phyloP scores from a whole-genome alignment of 805 yeast genomes.

The Suhomyces emberorum region DNA sequence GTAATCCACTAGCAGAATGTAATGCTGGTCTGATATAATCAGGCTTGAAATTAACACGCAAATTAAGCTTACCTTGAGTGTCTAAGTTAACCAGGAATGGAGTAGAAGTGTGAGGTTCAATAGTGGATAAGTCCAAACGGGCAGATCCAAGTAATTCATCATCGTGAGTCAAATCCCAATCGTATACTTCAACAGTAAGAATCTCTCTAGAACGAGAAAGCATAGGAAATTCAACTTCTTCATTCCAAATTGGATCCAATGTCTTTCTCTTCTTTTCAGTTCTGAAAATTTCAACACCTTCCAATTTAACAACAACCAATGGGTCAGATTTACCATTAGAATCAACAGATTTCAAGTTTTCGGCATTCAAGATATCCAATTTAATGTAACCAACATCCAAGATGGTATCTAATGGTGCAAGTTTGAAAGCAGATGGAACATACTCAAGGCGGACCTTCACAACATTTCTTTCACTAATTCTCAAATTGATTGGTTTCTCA shows the following conservation, averaged over 20 bases:
- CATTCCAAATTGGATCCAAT: conserved; percentile 76
- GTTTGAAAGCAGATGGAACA: conserved; percentile 52
- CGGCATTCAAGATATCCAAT: conserved; percentile 56
- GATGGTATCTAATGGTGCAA: conserved; percentile 59
- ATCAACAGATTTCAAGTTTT: conserved; percentile 56
- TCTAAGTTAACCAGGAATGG: conserved; percentile 49
- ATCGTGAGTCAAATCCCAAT: conserved; percentile 78
- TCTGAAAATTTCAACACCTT: conserved; percentile 52
- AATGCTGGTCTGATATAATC: conserved; percentile 65
- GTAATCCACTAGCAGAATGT: conserved; percentile 37
- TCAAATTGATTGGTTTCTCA: conserved; percentile 43
- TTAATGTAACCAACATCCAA: conserved; percentile 64
- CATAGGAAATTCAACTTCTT: conserved; percentile 54
- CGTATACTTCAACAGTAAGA: conserved; percentile 51
- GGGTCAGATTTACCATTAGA: conserved; percentile 80
- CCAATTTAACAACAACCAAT: conserved; percentile 48
- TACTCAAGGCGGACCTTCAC: conserved; percentile 54
- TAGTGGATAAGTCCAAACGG: conserved; percentile 44
- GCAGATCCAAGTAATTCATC: conserved; percentile 59
- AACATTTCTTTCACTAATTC: conserved; percentile 36
- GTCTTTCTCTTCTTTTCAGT: conserved; percentile 65
- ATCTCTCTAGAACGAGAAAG: conserved; percentile 58
- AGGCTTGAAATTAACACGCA: conserved; percentile 57
- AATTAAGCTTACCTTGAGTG: conserved; percentile 62
- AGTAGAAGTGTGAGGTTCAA: conserved; percentile 46